Evolutionary conservation across 2,329 filamentous ascomycete genomes (phyloP).

Genomic region (Fusarium subglutinans): DNA sequence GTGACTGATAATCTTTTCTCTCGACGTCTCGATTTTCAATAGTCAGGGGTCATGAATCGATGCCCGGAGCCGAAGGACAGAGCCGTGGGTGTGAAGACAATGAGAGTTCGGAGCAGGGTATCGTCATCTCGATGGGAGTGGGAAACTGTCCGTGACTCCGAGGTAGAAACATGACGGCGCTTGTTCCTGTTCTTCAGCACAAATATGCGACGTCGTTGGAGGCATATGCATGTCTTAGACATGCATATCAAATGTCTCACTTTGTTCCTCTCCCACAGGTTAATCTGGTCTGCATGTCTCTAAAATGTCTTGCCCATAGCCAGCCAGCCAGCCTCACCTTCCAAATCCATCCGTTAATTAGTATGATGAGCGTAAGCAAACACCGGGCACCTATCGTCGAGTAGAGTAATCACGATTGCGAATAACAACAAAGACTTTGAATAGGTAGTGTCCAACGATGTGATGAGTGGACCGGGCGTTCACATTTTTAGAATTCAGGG

Average conservation of each 20-base stretch:
- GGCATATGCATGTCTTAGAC: conserved; percentile 48
- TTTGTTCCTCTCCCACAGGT: conserved; percentile 48
- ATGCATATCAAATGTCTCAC: conserved; percentile 51
- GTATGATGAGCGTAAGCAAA: conserved; percentile 20
- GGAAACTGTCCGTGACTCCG: conserved; percentile 3
- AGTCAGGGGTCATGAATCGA: conserved; percentile 15
- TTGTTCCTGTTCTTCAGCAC: conserved; percentile 28
- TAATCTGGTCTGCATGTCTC: conserved; percentile 43
- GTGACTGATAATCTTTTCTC: conserved; percentile 30
- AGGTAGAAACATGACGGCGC: neutral
- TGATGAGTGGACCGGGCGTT: conserved; percentile 9
- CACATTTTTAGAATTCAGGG: conserved; percentile 4
- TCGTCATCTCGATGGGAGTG: neutral
- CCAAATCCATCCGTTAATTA: neutral
- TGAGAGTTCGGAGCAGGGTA: neutral
- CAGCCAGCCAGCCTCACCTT: conserved; percentile 11
- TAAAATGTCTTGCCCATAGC: conserved; percentile 39
- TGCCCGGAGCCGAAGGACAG: conserved; percentile 15
- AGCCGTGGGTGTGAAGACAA: conserved; percentile 5
- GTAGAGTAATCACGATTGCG: no score
- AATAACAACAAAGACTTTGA: neutral
- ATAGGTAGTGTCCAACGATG: neutral
- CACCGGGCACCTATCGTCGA: neutral
- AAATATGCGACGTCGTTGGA: conserved; percentile 37
- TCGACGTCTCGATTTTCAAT: neutral